phyloP scores from a whole-genome alignment of 1,284 basidiomycete genomes.

The Apiotrichum veenhuisii region DNA sequence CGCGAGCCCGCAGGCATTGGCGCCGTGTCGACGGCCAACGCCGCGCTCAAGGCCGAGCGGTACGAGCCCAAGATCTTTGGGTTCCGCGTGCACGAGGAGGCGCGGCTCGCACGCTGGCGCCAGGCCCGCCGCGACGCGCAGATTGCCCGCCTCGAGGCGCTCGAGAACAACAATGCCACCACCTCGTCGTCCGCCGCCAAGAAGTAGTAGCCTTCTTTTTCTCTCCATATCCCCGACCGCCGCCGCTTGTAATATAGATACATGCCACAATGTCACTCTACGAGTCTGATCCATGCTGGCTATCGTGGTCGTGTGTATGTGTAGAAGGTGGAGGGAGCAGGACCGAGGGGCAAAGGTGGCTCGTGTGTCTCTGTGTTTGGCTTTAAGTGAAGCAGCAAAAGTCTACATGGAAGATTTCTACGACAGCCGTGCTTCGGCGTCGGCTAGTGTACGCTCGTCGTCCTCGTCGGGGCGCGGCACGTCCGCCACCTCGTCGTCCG shows the following conservation, averaged over 20 bases:
- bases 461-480: not conserved
- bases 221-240: not conserved
- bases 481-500: not conserved
- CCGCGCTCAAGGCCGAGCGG: slow-evolving; percentile 79
- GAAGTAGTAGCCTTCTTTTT: not conserved
- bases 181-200: not conserved
- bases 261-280: slow-evolving; percentile 13
- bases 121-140: slow-evolving; percentile 74
- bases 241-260: slow-evolving; percentile 20
- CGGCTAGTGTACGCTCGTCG: not conserved
- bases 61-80: slow-evolving; percentile 90
- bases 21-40: slow-evolving; percentile 62
- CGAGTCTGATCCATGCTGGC: not conserved
- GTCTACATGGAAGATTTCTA: not conserved
- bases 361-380: too few relatives aligned
- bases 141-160: slow-evolving; percentile 48
- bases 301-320: too few relatives aligned
- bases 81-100: slow-evolving; percentile 87
- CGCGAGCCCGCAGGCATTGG: slow-evolving; percentile 32
- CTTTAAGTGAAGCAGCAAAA: too few relatives aligned
- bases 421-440: not conserved
- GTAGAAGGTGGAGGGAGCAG: not conserved
- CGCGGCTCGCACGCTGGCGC: slow-evolving; percentile 90
- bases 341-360: not conserved
- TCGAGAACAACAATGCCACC: slow-evolving; percentile 35